These are phyloP conservation scores for Coffea eugenioides DNA, from an alignment of 257 asterid genomes.

Conservation along the genomic window DNA sequence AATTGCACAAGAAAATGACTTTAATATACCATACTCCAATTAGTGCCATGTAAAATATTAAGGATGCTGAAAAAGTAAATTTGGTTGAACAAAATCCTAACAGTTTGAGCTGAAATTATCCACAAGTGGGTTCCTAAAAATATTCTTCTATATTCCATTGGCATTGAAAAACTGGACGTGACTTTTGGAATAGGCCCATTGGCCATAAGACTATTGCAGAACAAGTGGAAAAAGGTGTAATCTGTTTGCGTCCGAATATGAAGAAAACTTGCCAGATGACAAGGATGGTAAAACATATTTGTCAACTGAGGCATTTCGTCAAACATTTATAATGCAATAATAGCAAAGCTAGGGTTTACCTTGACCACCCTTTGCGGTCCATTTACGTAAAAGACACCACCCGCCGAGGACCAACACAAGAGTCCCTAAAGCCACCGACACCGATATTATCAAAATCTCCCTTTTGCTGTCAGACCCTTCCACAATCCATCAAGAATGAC, in stretches of 20 bases:
- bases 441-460: neutral
- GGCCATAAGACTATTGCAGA: neutral
- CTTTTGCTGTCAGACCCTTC: constrained; percentile 1
- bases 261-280: neutral
- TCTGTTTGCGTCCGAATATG: neutral
- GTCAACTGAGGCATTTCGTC: constrained; percentile 7
- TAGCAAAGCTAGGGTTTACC: neutral
- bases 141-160: neutral
- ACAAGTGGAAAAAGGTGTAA: neutral
- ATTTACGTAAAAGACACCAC: neutral
- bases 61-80: no score
- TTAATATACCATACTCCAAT: no score
- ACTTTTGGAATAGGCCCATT: no score
- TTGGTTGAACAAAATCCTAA: no score
- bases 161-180: neutral
- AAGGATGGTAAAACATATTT: neutral
- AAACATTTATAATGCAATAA: neutral
- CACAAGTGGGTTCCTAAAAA: no score
- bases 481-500: neutral
- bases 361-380: neutral
- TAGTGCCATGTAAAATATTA: no score
- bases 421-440: neutral
- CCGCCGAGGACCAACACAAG: neutral
- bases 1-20: no score
- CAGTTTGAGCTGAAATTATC: no score